Base-by-base conservation (phyloP, 306 rosid species). In the Rosa lucieae region DNA sequence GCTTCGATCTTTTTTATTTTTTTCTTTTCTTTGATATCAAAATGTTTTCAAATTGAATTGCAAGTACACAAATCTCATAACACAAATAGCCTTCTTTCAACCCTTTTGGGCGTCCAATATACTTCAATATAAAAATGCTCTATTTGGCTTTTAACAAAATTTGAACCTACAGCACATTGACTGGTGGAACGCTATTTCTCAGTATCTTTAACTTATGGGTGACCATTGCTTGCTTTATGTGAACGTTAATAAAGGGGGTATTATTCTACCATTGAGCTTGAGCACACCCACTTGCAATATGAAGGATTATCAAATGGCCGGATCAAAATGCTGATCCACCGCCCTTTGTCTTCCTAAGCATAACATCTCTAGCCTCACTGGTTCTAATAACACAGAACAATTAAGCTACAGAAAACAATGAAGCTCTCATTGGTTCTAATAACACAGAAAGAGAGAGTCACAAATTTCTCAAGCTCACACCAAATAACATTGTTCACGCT, bases 281-380 rank as follows among this genome's bases (percentile, higher is more conserved):
- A 32, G 35, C 35, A 49, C 61, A 46, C 58, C 66, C 37, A 61
- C 29, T 32, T 29, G 62, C 68, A 76, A 79, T 49, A 18, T 61
- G 68, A 77, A 74, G 52, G 44, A 46, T 29, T 47, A 69, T 35
- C 53, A 67, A 49, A 63, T 4, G 39, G n/a, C n/a, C n/a, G n/a
- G 21, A 70, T 85, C 79, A 89, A 81, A 91, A 89, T 58, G 92
- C 89, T 13, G 26, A 23, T 23, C 26, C 26, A 23, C 26, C 26
- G 0, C 26, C 26, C 26, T 23, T 23, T 23, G 26, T 23, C 26
- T 23, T 23, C 26, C 26, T 23, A 23, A 23, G 26, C 26, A 23
- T 23, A 23, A 23, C 26, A 23, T 23, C 26, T 23, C 26, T 23
- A 23, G 26, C 26, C 26, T 23, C 26, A 23, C 26, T 23, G 26